Percentiles rank a stretch among this genome's conserved stretches.
These are phyloP conservation scores for Tripidium arundinaceum DNA, from an alignment of 202 grass and related monocot species.

Conservation along the genomic window DNA sequence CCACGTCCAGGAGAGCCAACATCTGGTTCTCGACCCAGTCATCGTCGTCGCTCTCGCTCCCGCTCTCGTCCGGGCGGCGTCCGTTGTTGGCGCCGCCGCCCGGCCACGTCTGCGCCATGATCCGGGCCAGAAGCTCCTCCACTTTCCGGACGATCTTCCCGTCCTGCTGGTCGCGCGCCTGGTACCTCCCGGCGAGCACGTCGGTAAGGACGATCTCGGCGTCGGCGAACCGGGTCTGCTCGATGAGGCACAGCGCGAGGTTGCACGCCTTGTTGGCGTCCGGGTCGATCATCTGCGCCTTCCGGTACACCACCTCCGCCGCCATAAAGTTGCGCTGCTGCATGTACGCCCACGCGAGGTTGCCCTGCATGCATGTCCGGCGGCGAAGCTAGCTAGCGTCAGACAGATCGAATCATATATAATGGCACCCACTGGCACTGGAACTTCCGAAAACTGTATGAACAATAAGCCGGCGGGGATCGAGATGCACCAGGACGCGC, in stretches of 20 bases:
- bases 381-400: too few species aligned
- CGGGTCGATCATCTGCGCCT: conserved; percentile 90
- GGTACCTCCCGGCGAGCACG: conserved; percentile 39
- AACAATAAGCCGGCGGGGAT: background rate
- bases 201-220: conserved; percentile 46
- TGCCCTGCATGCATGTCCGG: conserved; percentile 50
- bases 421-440: too few species aligned
- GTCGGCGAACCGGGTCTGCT: conserved; percentile 52
- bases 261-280: conserved; percentile 95
- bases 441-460: background rate
- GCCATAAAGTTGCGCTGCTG: conserved; percentile 84
- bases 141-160: conserved; percentile 51
- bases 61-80: background rate
- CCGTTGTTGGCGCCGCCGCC: background rate
- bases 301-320: conserved; percentile 86
- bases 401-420: too few species aligned
- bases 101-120: conserved; percentile 6
- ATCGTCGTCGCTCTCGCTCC: background rate
- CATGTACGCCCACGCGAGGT: conserved; percentile 97
- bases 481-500: conserved; percentile 40
- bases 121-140: conserved; percentile 47
- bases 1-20: conserved; percentile 52
- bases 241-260: conserved; percentile 71
- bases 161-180: conserved; percentile 9
- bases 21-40: conserved; percentile 46